These are phyloP conservation scores for Penicillium turbatum DNA, from an alignment of 495 filamentous ascomycete species.

Conservation along the genomic window DNA sequence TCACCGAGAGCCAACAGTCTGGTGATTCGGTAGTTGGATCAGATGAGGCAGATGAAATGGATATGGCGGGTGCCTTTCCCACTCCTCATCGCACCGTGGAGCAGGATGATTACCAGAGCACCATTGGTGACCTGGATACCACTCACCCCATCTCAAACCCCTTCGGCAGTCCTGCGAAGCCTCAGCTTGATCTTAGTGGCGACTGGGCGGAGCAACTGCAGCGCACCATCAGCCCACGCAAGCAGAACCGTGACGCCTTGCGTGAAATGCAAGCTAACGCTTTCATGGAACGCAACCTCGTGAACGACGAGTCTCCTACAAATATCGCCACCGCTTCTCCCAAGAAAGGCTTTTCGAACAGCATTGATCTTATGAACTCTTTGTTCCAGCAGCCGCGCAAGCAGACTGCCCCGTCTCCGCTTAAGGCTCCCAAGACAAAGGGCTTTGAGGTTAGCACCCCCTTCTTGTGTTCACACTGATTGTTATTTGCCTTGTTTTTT, in stretches of 20 bases:
- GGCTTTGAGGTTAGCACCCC: slow-evolving; percentile 70
- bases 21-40: slow-evolving; percentile 67
- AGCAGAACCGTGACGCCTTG: slow-evolving; percentile 70
- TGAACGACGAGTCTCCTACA: slow-evolving; percentile 34
- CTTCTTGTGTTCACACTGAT: slow-evolving; percentile 31
- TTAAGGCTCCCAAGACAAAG: slow-evolving; percentile 45
- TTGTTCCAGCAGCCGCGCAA: slow-evolving; percentile 57
- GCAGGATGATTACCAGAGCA: slow-evolving; percentile 46
- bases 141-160: slow-evolving; percentile 35
- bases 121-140: slow-evolving; percentile 45
- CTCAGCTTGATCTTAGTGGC: slow-evolving; percentile 51
- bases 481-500: slow-evolving; percentile 8
- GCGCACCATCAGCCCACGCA: slow-evolving; percentile 84
- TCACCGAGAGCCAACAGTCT: slow-evolving; percentile 53
- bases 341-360: slow-evolving; percentile 63
- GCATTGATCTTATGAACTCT: slow-evolving; percentile 90
- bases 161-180: slow-evolving; percentile 57
- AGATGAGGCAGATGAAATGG: slow-evolving; percentile 65
- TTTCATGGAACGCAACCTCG: slow-evolving; percentile 39
- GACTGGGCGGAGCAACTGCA: slow-evolving; percentile 92
- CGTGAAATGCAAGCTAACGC: slow-evolving; percentile 55
- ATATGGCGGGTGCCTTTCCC: slow-evolving; percentile 73
- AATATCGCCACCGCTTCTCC: slow-evolving; percentile 30
- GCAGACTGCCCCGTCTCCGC: slow-evolving; percentile 32
- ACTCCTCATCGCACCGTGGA: slow-evolving; percentile 62